A percentile compares a stretch with the other conserved stretches of the same genome.
Conservation (phyloP, 345 rosid genomes). For the Syzygium aqueum region DNA sequence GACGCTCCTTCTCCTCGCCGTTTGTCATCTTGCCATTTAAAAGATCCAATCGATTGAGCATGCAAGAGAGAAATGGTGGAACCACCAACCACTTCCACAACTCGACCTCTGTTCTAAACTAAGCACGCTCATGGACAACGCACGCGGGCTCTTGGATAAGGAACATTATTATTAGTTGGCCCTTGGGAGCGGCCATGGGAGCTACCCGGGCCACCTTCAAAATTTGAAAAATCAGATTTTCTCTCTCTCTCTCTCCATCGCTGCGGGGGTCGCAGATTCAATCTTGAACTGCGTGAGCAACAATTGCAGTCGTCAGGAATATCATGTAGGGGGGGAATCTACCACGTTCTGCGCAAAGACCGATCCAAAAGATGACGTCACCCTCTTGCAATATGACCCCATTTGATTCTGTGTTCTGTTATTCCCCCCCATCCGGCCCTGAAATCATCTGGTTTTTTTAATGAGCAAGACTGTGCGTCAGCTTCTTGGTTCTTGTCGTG, state of each 20-base stretch:
- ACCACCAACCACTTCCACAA: not conserved
- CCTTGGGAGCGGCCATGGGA: not conserved
- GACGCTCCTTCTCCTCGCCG: not conserved
- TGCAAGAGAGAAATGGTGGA: not conserved
- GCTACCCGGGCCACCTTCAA: not conserved
- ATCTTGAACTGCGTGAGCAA: not conserved
- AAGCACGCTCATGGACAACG: not conserved
- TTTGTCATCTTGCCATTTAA: not conserved
- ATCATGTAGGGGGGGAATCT: slow-evolving; percentile 1
- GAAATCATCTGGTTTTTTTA: not conserved
- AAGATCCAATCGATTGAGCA: not conserved
- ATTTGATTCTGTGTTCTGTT: not conserved
- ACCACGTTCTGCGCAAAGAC: not conserved
- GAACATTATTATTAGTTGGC: not conserved
- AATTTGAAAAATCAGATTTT: not conserved
- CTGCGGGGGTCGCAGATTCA: not conserved
- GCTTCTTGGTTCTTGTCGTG: not conserved
- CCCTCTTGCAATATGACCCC: not conserved
- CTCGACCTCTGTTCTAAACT: not conserved
- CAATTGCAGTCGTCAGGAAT: slow-evolving; percentile 3
- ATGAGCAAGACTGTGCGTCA: not conserved
- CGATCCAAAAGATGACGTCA: not conserved
- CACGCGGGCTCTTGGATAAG: not conserved
- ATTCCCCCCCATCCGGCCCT: not conserved
- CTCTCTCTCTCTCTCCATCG: not conserved